Evolutionary conservation across 192 early-diverging fungal species (phyloP), one percentile per base, ranked within the genome.

Genomic region (Helicostylum pulchrum): DNA sequence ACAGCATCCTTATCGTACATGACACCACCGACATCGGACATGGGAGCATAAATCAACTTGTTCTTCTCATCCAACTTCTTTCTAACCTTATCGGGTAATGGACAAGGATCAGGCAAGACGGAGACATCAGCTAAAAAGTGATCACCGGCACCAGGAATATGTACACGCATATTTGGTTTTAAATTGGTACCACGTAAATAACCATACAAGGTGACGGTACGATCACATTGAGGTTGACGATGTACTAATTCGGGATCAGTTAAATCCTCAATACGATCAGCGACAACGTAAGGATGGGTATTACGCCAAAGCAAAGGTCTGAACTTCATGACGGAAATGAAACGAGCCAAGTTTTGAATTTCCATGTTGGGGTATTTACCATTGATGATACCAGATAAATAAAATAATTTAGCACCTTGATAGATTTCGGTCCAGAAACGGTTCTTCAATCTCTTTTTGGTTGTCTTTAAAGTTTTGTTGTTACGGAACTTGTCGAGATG

Each of bases 381-480:
- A 67, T 97, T 94, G 76, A 97, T 92, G 20, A 98, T 80, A 23
- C 97, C 95, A 4, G 93, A 93, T n/a, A 99, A 79, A 67, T 98
- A 98, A 65, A 99, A 99, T 14, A 99, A 79, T 78, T 99, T 99
- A 57, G 97, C 97, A 19, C 97, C 97, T 65, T 99, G 91, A 74
- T 99, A 97, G 60, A 98, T 97, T 71, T 99, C 97, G n/a, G 97
- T 97, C 97, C 97, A 99, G 82, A 99, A 99, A 68, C 97, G 89
- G 46, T 96, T 94, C 85, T 99, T 99, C 59, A 99, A 80, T 64
- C 82, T 75, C 80, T 97, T 98, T 76, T 98, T 98, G 2, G 87
- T 92, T 42, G 85, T 85, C 61, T 88, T 87, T 60, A 96, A 83
- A 15, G 87, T 74, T 78, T 98, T 98, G 76, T 90, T 92, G 73